A percentile compares a stretch with the other conserved stretches of the same genome.
Evolutionary conservation across 1,284 basidiomycete species (phyloP).

Genomic region (Singerocomus inundabilis): DNA sequence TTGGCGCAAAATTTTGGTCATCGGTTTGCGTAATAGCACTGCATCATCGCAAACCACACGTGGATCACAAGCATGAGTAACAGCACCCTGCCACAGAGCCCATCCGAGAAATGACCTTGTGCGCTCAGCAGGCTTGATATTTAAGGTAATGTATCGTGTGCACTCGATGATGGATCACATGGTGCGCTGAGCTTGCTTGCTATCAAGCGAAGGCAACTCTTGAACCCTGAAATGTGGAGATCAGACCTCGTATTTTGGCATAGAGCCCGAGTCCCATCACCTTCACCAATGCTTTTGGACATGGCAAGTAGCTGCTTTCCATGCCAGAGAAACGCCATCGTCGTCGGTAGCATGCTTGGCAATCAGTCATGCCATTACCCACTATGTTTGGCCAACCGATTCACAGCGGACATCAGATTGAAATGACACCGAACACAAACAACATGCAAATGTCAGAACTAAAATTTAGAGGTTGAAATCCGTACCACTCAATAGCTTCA

Average conservation of each 20-base stretch:
- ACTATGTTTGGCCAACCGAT: no score
- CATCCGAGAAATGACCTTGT: not conserved
- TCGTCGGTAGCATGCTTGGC: not conserved
- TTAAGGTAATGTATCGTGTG: not conserved
- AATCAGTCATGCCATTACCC: not conserved
- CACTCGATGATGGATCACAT: not conserved
- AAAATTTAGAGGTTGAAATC: no score
- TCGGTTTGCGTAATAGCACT: not conserved
- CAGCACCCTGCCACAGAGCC: not conserved
- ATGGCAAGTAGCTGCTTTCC: not conserved
- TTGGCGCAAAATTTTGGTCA: not conserved
- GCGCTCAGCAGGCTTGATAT: not conserved
- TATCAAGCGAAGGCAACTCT: not conserved
- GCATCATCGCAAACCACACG: not conserved
- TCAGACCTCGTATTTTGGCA: not conserved
- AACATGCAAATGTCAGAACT: no score
- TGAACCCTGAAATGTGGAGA: not conserved
- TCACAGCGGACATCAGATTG: no score
- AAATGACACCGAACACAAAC: no score
- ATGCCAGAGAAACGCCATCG: not conserved
- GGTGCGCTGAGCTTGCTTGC: not conserved
- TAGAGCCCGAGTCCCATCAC: not conserved
- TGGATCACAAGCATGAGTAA: not conserved
- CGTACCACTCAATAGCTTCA: no score
- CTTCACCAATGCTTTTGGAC: not conserved